Evolutionary conservation across 768 basidiomycete genomes (phyloP).

Genomic region (Auricularia sp.): DNA sequence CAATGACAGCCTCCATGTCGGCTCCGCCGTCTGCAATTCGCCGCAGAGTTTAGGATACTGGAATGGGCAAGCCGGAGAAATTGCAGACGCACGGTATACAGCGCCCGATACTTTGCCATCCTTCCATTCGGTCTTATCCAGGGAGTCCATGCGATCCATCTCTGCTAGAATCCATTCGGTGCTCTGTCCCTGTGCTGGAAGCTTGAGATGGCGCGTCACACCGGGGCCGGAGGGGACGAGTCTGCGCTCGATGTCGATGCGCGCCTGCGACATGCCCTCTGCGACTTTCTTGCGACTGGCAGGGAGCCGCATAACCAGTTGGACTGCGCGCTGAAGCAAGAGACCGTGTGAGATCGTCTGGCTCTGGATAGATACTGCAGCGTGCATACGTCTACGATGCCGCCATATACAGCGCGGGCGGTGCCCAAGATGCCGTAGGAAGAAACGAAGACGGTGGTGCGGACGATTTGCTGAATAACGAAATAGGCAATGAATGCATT

Average conservation of each 20-base stretch:
- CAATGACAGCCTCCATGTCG: constrained; percentile 67
- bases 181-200: constrained; percentile 56
- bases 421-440: not conserved
- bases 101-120: constrained; percentile 74
- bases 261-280: constrained; percentile 52
- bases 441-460: constrained; percentile 1
- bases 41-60: not conserved
- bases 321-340: constrained; percentile 37
- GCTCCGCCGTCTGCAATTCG: constrained; percentile 60
- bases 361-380: not conserved
- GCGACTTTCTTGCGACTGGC: constrained; percentile 46
- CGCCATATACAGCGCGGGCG: not conserved
- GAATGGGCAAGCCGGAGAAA: not conserved
- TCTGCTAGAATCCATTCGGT: constrained; percentile 66
- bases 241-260: constrained; percentile 51
- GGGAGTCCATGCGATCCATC: constrained; percentile 71
- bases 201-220: constrained; percentile 52
- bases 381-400: not conserved
- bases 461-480: not conserved
- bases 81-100: constrained; percentile 57
- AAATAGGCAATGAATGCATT: constrained; percentile 1
- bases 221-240: constrained; percentile 55
- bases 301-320: constrained; percentile 53
- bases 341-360: not conserved
- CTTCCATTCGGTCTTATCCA: constrained; percentile 44